These are phyloP conservation scores for Aspergillus luchuensis DNA, from an alignment of 2,329 filamentous ascomycete species.

Conservation along the genomic window DNA sequence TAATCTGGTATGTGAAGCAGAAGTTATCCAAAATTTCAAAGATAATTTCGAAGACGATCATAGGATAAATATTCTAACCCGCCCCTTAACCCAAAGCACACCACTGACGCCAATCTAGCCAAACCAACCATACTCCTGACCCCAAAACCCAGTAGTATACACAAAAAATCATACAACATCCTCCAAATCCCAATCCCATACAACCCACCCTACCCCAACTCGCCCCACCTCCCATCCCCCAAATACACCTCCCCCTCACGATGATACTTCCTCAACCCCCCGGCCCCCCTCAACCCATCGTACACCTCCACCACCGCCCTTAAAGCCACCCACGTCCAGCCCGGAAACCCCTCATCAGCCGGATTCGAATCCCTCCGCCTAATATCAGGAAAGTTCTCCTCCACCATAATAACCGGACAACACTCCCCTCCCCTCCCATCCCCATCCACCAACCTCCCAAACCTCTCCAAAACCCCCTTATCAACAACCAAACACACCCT, in stretches of 20 bases:
- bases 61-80: no score
- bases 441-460: constrained; percentile 20
- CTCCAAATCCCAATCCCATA: no score
- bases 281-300: constrained; percentile 28
- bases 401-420: constrained; percentile 31
- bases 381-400: constrained; percentile 34
- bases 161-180: background rate
- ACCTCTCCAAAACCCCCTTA: constrained; percentile 24
- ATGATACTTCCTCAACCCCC: constrained; percentile 28
- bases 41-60: no score
- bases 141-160: background rate
- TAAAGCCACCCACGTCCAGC: constrained; percentile 30
- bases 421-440: constrained; percentile 14
- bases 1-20: no score
- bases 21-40: no score
- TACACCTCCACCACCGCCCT: constrained; percentile 31
- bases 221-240: constrained; percentile 28
- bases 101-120: no score
- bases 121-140: background rate
- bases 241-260: constrained; percentile 26
- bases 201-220: no score
- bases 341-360: constrained; percentile 21
- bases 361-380: constrained; percentile 20
- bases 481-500: constrained; percentile 32
- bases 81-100: no score